A percentile compares a stretch with the other conserved stretches of the same genome.
Conservation (phyloP, 306 rosid genomes). For the Mimosa bimucronata region DNA sequence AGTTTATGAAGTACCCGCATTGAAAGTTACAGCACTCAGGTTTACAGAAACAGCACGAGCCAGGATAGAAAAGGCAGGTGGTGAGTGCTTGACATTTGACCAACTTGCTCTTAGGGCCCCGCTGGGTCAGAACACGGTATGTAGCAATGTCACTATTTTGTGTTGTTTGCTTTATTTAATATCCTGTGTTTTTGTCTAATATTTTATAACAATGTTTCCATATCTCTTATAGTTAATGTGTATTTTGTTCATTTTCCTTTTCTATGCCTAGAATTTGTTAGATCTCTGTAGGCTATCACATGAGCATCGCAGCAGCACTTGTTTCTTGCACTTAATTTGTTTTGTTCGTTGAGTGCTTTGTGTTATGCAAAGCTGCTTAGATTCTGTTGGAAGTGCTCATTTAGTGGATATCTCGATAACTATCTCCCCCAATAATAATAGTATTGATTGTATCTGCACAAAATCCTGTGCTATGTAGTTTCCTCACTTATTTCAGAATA, state of each 20-base stretch:
- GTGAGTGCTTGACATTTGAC: conserved; percentile 85
- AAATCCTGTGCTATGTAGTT: not conserved
- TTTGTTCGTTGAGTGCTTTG: not conserved
- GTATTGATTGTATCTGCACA: not conserved
- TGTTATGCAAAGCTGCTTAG: not conserved
- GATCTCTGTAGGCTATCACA: not conserved
- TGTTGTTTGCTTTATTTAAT: not conserved
- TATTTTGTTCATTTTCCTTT: not conserved
- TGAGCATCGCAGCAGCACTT: not conserved
- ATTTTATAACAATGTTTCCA: not conserved
- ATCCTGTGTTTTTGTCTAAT: not conserved
- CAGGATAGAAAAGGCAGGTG: conserved; percentile 82
- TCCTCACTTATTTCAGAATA: not conserved
- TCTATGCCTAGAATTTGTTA: not conserved
- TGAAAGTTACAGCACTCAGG: conserved; percentile 79
- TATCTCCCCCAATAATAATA: not conserved
- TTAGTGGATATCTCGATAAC: not conserved
- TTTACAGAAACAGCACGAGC: conserved; percentile 88
- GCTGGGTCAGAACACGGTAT: conserved; percentile 86
- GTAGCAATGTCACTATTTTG: not conserved
- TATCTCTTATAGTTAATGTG: not conserved
- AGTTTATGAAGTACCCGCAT: conserved; percentile 69
- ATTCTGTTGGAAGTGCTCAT: not conserved
- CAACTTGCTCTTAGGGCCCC: conserved; percentile 84
- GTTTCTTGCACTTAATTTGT: too few species aligned